phyloP scores from a whole-genome alignment of 495 filamentous ascomycete genomes.

The Penicillium cosmopolitanum region DNA sequence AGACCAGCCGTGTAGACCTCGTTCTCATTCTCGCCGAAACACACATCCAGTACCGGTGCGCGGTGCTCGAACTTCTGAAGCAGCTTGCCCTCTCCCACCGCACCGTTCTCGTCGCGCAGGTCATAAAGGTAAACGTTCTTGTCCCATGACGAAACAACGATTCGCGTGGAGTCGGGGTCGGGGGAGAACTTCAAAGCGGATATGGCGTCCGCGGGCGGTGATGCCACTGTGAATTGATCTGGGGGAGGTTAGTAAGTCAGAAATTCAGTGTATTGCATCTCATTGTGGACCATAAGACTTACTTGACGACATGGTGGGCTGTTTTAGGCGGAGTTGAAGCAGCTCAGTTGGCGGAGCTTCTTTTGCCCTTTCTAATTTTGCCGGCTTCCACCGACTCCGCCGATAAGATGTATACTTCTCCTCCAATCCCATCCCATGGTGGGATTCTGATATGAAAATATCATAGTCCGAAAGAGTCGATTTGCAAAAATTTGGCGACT shows the following conservation, averaged over 20 bases:
- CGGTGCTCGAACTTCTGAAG: slow-evolving; percentile 76
- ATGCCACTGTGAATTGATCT: slow-evolving; percentile 53
- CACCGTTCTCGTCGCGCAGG: slow-evolving; percentile 61
- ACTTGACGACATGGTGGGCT: slow-evolving; percentile 43
- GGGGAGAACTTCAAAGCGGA: slow-evolving; percentile 86
- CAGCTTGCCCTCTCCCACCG: slow-evolving; percentile 59
- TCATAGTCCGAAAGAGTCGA: no score
- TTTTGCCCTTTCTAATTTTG: neutral
- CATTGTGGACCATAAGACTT: slow-evolving; percentile 14
- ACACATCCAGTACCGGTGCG: slow-evolving; percentile 87
- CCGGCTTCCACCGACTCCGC: neutral
- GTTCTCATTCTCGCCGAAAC: slow-evolving; percentile 78
- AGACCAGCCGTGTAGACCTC: slow-evolving; percentile 84
- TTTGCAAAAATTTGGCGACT: no score
- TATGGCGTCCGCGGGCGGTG: slow-evolving; percentile 85
- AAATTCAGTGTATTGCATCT: neutral
- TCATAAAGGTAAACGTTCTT: slow-evolving; percentile 91
- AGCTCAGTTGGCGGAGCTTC: neutral
- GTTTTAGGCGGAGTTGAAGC: slow-evolving; percentile 2
- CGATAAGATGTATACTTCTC: neutral
- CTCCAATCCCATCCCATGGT: no score
- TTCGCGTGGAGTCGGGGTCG: slow-evolving; percentile 60
- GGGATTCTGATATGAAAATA: no score
- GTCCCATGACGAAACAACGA: slow-evolving; percentile 95
- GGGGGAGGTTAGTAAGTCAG: neutral